Conservation (phyloP, 2,329 filamentous ascomycete genomes). For the Trichoderma oligosporum region DNA sequence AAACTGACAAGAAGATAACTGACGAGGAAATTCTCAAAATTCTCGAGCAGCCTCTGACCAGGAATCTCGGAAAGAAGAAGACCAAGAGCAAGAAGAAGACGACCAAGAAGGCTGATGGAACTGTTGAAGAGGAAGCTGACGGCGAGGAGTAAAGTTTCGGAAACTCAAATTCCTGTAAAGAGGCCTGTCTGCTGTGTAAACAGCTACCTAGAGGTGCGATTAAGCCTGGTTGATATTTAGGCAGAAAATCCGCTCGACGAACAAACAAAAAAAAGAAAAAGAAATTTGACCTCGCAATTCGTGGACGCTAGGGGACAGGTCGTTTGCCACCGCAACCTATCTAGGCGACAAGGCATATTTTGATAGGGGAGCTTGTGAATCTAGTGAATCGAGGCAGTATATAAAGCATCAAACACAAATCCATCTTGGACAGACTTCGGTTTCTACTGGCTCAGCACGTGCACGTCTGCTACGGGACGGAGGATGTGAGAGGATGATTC, state of each 20-base stretch:
- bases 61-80: slow-evolving; percentile 89
- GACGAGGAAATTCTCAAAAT: slow-evolving; percentile 96
- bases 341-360: not conserved
- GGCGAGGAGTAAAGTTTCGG: slow-evolving; percentile 21
- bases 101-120: slow-evolving; percentile 44
- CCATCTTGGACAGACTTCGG: slow-evolving; percentile 7
- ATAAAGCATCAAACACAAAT: slow-evolving; percentile 19
- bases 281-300: slow-evolving; percentile 4
- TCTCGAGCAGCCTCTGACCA: slow-evolving; percentile 79
- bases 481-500: not conserved
- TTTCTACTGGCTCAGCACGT: not conserved
- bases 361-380: not conserved
- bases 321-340: slow-evolving; percentile 4
- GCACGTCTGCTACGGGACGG: slow-evolving; percentile 2
- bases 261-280: not conserved
- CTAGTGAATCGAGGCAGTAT: slow-evolving; percentile 21
- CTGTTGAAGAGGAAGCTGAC: slow-evolving; percentile 30
- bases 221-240: slow-evolving; percentile 4
- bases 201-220: slow-evolving; percentile 1
- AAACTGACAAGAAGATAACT: slow-evolving; percentile 96
- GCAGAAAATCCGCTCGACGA: slow-evolving; percentile 9
- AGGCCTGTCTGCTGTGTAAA: slow-evolving; percentile 5
- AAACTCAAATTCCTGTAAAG: slow-evolving; percentile 1
- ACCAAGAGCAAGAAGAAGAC: slow-evolving; percentile 77
- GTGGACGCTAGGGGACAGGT: slow-evolving; percentile 11